Percentiles rank a stretch among this genome's conserved stretches.
Conservation (phyloP, 2,329 filamentous ascomycete genomes). For the Diplodia corticola region DNA sequence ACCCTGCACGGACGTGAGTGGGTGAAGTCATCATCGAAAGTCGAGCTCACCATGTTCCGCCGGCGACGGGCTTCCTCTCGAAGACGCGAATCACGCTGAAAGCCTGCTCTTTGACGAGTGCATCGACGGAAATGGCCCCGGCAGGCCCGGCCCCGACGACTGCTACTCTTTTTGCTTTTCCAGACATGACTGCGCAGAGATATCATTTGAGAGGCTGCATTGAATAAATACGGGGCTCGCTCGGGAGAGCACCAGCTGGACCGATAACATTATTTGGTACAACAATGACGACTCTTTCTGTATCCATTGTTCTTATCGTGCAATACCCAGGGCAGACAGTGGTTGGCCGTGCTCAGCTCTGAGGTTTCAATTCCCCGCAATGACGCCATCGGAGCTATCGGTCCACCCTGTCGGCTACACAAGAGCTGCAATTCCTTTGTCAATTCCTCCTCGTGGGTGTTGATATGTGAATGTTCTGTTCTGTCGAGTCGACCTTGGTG, state of each 20-base stretch:
- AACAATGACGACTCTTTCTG: neutral
- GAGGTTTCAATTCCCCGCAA: conserved; percentile 3
- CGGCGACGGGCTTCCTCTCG: conserved; percentile 59
- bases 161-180: conserved; percentile 43
- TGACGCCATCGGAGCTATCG: neutral
- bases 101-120: conserved; percentile 57
- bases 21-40: fast-evolving
- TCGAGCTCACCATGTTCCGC: conserved; percentile 61
- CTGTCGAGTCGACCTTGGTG: too few species aligned
- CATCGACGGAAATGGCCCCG: conserved; percentile 62
- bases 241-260: neutral
- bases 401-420: neutral
- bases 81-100: conserved; percentile 63
- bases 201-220: neutral
- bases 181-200: neutral
- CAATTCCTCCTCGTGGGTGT: too few species aligned
- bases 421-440: neutral
- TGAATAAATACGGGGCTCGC: neutral
- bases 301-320: neutral
- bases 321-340: neutral
- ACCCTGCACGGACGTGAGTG: conserved; percentile 26
- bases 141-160: conserved; percentile 63
- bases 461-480: too few species aligned
- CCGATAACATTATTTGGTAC: neutral
- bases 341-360: neutral